These are phyloP conservation scores for Hypoxylon fragiforme DNA, from an alignment of 495 filamentous ascomycete genomes.

Conservation along the genomic window DNA sequence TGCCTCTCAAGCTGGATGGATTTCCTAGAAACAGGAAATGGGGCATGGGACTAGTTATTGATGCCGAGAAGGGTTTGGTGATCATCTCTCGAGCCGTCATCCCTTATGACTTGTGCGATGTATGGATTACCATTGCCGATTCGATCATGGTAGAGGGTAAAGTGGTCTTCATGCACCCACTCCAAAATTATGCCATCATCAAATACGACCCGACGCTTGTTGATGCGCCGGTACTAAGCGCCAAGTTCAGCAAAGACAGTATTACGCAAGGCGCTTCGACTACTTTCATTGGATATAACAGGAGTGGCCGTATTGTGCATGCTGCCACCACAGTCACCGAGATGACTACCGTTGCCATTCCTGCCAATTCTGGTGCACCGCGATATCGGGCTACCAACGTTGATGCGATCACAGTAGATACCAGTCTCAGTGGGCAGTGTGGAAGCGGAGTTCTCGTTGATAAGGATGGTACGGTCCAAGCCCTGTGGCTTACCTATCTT, in stretches of 20 bases:
- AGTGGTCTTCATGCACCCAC: constrained; percentile 94
- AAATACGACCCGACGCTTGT: constrained; percentile 94
- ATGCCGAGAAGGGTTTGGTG: constrained; percentile 93
- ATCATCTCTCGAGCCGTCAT: constrained; percentile 91
- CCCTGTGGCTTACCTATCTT: constrained; percentile 94
- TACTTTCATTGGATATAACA: constrained; percentile 96
- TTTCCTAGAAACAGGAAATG: constrained; percentile 91
- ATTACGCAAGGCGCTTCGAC: constrained; percentile 90
- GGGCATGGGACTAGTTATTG: constrained; percentile 92
- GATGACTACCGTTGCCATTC: constrained; percentile 96
- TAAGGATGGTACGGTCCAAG: constrained; percentile 89
- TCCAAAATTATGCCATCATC: constrained; percentile 95
- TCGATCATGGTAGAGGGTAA: constrained; percentile 92
- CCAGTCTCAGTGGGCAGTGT: constrained; percentile 84
- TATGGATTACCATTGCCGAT: constrained; percentile 92
- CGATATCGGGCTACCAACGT: constrained; percentile 94
- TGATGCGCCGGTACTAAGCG: constrained; percentile 87
- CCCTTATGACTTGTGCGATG: constrained; percentile 95
- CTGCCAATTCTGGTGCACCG: constrained; percentile 87
- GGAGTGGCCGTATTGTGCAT: constrained; percentile 90
- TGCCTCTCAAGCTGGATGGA: constrained; percentile 95
- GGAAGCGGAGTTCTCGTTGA: constrained; percentile 91
- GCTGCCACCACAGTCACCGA: constrained; percentile 95
- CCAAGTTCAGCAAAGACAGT: constrained; percentile 73
- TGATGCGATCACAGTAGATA: constrained; percentile 97